Percentiles rank a stretch among this genome's conserved stretches.
Evolutionary conservation across 2,329 filamentous ascomycete species (phyloP).

Genomic region (Cercospora nicotianae): DNA sequence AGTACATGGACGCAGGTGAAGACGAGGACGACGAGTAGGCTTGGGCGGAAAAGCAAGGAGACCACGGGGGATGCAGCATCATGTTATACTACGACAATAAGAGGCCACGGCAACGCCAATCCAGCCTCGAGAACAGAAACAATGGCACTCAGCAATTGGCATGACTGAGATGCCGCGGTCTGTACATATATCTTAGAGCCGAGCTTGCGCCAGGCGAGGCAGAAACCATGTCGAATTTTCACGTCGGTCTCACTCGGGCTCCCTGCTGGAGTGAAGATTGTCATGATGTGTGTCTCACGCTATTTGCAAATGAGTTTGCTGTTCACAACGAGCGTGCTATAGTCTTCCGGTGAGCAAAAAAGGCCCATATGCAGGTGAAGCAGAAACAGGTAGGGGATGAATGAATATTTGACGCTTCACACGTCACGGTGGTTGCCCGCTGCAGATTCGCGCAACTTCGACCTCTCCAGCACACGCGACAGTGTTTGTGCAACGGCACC

Average conservation of each 20-base stretch:
- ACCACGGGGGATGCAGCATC: neutral
- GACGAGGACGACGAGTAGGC: conserved; percentile 54
- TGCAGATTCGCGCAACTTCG: neutral
- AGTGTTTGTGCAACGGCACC: conserved; percentile 1
- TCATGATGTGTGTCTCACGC: neutral
- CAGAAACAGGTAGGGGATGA: neutral
- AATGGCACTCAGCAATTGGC: conserved; percentile 5
- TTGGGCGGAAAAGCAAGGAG: conserved; percentile 41
- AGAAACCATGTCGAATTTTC: conserved; percentile 10
- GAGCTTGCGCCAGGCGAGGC: conserved; percentile 4
- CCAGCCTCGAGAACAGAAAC: neutral
- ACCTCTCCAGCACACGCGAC: neutral
- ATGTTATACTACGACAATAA: conserved; percentile 10
- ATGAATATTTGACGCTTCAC: neutral
- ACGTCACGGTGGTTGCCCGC: neutral
- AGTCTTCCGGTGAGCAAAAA: neutral
- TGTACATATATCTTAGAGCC: conserved; percentile 24
- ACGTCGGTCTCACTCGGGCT: neutral
- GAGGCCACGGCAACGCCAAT: neutral
- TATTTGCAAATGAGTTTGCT: neutral
- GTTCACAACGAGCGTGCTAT: neutral
- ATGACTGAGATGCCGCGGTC: conserved; percentile 8
- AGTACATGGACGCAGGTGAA: conserved; percentile 61
- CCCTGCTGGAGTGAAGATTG: neutral
- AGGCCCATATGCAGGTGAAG: neutral